Evolutionary conservation across 176 grass and related monocot genomes (phyloP).

Genomic region (Alloteropsis semialata): DNA sequence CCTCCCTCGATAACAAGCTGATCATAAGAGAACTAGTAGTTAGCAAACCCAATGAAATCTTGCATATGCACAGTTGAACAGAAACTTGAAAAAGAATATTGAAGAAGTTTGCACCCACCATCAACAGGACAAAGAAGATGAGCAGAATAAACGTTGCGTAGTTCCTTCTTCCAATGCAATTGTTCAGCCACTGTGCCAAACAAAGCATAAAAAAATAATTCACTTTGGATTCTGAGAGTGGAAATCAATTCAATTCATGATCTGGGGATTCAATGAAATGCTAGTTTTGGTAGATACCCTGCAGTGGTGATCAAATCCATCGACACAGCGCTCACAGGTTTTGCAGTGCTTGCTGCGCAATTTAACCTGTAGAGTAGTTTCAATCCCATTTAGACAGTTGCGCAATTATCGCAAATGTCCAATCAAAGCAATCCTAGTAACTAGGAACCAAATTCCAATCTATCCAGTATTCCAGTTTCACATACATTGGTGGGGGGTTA

Average conservation of each 20-base stretch:
- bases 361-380: slow-evolving; percentile 60
- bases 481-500: too few species aligned
- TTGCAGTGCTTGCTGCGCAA: slow-evolving; percentile 94
- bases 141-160: slow-evolving; percentile 90
- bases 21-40: neutral
- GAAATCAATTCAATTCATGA: neutral
- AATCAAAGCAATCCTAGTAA: too few species aligned
- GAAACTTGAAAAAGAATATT: neutral
- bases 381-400: neutral
- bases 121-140: slow-evolving; percentile 72
- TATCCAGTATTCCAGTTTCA: too few species aligned
- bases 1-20: slow-evolving; percentile 84
- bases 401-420: neutral
- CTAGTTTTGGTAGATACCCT: slow-evolving; percentile 48
- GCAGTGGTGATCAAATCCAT: slow-evolving; percentile 99
- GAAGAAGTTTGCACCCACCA: slow-evolving; percentile 38
- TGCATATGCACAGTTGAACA: neutral
- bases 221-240: neutral
- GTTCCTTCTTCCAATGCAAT: slow-evolving; percentile 95
- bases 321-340: slow-evolving; percentile 87
- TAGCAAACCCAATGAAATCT: neutral
- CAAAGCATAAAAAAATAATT: neutral
- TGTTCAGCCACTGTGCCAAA: slow-evolving; percentile 87
- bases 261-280: neutral
- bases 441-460: too few species aligned